Percentiles rank a stretch among this genome's conserved stretches.
These are phyloP conservation scores for Chaetomiaceae sp. DNA, from an alignment of 2,329 filamentous ascomycete genomes.

Conservation along the genomic window DNA sequence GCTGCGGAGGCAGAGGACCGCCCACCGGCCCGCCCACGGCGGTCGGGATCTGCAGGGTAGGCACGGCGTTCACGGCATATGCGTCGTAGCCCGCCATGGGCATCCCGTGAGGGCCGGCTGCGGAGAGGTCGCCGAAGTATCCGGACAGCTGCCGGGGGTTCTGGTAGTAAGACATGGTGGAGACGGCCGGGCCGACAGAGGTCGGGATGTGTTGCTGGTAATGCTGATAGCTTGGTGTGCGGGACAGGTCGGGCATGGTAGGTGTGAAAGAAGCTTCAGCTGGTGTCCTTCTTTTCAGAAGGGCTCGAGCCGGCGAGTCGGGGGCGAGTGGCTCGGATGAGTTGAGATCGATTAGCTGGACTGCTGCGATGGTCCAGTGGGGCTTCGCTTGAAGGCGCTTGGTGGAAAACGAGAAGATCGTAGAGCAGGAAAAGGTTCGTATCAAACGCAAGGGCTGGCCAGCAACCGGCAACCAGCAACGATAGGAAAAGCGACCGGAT, in stretches of 20 bases:
- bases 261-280: slow-evolving; percentile 9
- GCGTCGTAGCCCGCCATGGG: slow-evolving; percentile 28
- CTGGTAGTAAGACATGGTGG: slow-evolving; percentile 32
- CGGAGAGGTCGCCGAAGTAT: slow-evolving; percentile 30
- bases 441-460: slow-evolving; percentile 36
- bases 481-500: slow-evolving; percentile 11
- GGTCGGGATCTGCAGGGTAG: slow-evolving; percentile 27
- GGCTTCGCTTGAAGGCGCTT: slow-evolving; percentile 15
- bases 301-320: neutral
- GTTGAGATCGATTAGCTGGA: neutral
- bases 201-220: slow-evolving; percentile 22
- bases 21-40: slow-evolving; percentile 24
- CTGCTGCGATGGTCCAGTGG: slow-evolving; percentile 9
- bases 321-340: neutral
- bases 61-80: slow-evolving; percentile 31
- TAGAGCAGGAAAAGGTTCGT: slow-evolving; percentile 29
- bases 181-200: slow-evolving; percentile 20
- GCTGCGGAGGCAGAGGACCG: slow-evolving; percentile 31
- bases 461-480: slow-evolving; percentile 21
- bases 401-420: slow-evolving; percentile 18
- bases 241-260: slow-evolving; percentile 29
- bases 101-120: slow-evolving; percentile 24
- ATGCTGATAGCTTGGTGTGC: slow-evolving; percentile 26
- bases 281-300: slow-evolving; percentile 6
- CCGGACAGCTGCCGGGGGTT: slow-evolving; percentile 23